Evolutionary conservation across 345 rosid genomes (phyloP), one percentile per base, ranked within the genome.

Genomic region (Adansonia digitata): DNA sequence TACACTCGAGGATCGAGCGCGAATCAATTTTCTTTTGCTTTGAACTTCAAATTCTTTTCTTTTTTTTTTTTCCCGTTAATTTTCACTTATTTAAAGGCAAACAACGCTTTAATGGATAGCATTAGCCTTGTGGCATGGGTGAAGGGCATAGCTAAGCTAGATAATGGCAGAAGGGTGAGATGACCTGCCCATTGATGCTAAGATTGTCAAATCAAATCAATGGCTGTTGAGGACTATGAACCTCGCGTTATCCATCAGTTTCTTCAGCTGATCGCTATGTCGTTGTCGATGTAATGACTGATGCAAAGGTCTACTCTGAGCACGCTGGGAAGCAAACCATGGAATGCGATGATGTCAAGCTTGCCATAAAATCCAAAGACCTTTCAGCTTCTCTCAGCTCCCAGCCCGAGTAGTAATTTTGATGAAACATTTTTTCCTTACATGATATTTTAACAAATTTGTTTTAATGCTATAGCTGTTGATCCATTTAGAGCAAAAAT

Each of bases 221-320:
- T 94, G 97, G 97, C 96, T 22, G 93, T 92, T 0, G 97, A 94
- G 74, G 93, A 94, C 39, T 87, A 92, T 63, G 97, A 94, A 71
- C 97, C 98, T 76, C 94, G 88, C 4, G 93, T 92, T 67, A 72
- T 94, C 7, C 93, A 88, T 76, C 97, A 92, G 83, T 89, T 94
- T 77, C 84, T 92, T 1, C 97, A 94, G 80, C 59, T 94, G 37
- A 92, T 74, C 86, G 97, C 0, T 92, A 92, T 71, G 94, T 88
- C 5, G 97, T 88, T n/a, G n/a, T n/a, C 11, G 94, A 94, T 40
- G 90, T 92, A 10, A 80, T 91, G 73, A 82, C 89, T 0, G 97
- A 94, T 77, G 97, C 97, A 15, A 95, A 92, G 77, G 91, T 92
- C 67, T 94, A 89, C 84, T 94, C 94, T 0, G 95, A 94, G 77